Percentiles rank a stretch among this genome's conserved stretches.
Evolutionary conservation across 2,329 filamentous ascomycete genomes (phyloP).

Genomic region (Daldinia eschscholtzii): DNA sequence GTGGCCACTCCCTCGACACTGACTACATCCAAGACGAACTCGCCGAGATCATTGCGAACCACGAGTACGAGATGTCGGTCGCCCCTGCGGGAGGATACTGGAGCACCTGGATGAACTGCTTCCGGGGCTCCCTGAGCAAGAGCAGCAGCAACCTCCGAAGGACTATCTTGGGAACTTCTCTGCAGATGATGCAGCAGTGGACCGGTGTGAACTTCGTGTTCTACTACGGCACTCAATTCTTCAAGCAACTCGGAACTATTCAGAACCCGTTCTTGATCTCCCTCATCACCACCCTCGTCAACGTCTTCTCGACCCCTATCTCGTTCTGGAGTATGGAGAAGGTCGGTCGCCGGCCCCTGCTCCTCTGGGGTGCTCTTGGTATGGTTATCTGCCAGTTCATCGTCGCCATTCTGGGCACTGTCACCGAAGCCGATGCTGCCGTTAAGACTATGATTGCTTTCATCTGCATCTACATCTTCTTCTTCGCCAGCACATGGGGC

Average conservation of each 20-base stretch:
- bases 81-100: constrained; percentile 75
- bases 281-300: constrained; percentile 88
- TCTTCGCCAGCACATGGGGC: constrained; percentile 93
- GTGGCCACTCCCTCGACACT: constrained; percentile 79
- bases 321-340: constrained; percentile 90
- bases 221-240: constrained; percentile 88
- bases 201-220: constrained; percentile 93
- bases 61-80: constrained; percentile 82
- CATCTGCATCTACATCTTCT: constrained; percentile 93
- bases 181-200: constrained; percentile 86
- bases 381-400: constrained; percentile 92
- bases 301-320: constrained; percentile 85
- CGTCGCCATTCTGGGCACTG: constrained; percentile 77
- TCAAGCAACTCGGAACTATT: constrained; percentile 82
- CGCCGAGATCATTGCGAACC: constrained; percentile 88
- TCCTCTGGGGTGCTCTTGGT: constrained; percentile 81
- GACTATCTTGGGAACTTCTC: constrained; percentile 77
- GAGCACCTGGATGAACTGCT: constrained; percentile 76
- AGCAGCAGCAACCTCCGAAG: constrained; percentile 77
- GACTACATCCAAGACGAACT: constrained; percentile 83
- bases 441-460: constrained; percentile 83
- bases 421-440: constrained; percentile 63
- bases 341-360: constrained; percentile 82
- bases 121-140: constrained; percentile 72
- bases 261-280: constrained; percentile 84